Evolutionary conservation across 768 basidiomycete genomes (phyloP).

Genomic region (Suillus ampliporus): DNA sequence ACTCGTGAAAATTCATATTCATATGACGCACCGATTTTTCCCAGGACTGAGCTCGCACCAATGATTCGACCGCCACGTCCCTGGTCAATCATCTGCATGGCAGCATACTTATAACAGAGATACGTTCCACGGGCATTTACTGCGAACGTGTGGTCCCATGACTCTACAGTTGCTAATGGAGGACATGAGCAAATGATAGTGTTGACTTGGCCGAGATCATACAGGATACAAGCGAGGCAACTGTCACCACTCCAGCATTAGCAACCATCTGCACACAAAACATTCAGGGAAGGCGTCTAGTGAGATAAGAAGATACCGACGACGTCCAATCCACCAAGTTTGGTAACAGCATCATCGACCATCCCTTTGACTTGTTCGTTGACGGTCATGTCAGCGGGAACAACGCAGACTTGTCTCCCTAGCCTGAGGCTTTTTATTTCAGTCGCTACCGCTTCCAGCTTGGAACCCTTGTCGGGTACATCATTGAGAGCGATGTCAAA

Average conservation of each 20-base stretch:
- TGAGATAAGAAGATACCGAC: background rate
- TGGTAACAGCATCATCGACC: constrained; percentile 35
- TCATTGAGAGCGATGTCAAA: constrained; percentile 14
- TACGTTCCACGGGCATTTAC: constrained; percentile 41
- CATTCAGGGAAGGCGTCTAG: background rate
- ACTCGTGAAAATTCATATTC: background rate
- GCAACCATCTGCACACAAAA: constrained; percentile 18
- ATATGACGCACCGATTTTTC: constrained; percentile 28
- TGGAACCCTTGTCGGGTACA: constrained; percentile 31
- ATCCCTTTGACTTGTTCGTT: constrained; percentile 49
- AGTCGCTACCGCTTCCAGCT: constrained; percentile 32
- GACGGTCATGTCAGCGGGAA: constrained; percentile 45
- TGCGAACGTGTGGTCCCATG: constrained; percentile 48
- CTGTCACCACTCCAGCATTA: constrained; percentile 22
- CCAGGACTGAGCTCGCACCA: constrained; percentile 39
- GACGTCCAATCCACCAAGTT: constrained; percentile 38
- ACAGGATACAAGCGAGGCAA: constrained; percentile 12
- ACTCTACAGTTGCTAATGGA: constrained; percentile 36
- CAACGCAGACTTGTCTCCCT: constrained; percentile 31
- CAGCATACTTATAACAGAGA: constrained; percentile 40
- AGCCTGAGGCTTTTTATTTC: constrained; percentile 36
- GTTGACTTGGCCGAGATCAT: constrained; percentile 17
- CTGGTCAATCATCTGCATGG: too few relatives aligned
- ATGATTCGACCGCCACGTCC: constrained; percentile 41
- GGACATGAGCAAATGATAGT: background rate